A percentile compares a stretch with the other conserved stretches of the same genome.
These are phyloP conservation scores for Cydonia oblonga DNA, from an alignment of 331 rosid species.

Conservation along the genomic window DNA sequence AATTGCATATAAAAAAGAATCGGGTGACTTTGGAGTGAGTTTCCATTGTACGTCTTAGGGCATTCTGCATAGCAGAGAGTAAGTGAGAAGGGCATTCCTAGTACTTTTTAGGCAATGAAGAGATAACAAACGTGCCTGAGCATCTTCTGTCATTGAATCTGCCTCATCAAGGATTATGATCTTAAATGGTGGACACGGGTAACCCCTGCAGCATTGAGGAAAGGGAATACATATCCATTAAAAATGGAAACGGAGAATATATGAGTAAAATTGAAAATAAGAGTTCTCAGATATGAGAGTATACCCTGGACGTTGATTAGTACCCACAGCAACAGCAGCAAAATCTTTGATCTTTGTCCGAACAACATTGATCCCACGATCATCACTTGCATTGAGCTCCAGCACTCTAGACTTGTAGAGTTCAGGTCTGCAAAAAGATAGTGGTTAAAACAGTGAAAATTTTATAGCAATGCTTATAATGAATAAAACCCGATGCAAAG, in stretches of 20 bases:
- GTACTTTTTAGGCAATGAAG: slow-evolving; percentile 5
- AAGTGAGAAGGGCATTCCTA: neutral
- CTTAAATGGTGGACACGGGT: slow-evolving; percentile 84
- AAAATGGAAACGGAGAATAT: neutral
- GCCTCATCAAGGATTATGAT: slow-evolving; percentile 92
- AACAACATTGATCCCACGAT: slow-evolving; percentile 87
- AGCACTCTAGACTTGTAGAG: slow-evolving; percentile 78
- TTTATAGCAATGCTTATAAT: neutral
- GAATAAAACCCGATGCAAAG: no score
- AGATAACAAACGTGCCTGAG: slow-evolving; percentile 44
- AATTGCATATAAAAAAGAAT: slow-evolving; percentile 85
- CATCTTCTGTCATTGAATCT: slow-evolving; percentile 95
- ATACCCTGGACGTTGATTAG: slow-evolving; percentile 44
- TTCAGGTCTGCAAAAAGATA: slow-evolving; percentile 49
- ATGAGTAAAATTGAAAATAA: neutral
- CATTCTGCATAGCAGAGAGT: slow-evolving; percentile 52
- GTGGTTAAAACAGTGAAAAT: neutral
- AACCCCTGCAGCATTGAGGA: slow-evolving; percentile 36
- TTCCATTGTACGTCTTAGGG: slow-evolving; percentile 86
- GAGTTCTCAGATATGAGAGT: neutral
- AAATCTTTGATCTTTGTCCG: slow-evolving; percentile 86
- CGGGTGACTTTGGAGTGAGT: slow-evolving; percentile 85
- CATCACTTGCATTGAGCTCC: slow-evolving; percentile 99
- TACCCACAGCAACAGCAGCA: slow-evolving; percentile 64
- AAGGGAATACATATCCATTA: slow-evolving; percentile 16